A percentile compares a stretch with the other conserved stretches of the same genome.
phyloP scores from a whole-genome alignment of 129 eudicot species.

The Flaveria linearis region DNA sequence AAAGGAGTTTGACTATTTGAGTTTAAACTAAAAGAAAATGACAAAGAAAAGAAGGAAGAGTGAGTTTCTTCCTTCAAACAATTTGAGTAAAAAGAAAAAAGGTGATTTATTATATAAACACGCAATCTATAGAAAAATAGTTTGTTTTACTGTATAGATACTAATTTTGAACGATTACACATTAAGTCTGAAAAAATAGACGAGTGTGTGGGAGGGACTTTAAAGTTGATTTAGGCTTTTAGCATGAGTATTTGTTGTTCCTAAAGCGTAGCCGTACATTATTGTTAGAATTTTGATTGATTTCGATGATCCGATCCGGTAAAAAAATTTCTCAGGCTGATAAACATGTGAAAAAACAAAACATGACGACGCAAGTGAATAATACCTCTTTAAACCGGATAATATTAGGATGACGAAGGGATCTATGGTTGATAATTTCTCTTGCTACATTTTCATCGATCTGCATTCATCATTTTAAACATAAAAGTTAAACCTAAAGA shows the following conservation, averaged over 20 bases:
- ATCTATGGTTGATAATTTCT: constrained; percentile 78
- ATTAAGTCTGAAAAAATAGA: too few relatives aligned
- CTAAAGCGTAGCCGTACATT: neutral
- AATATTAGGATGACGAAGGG: constrained; percentile 82
- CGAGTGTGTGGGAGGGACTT: too few relatives aligned
- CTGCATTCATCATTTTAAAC: constrained; percentile 38
- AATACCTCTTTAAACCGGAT: constrained; percentile 80
- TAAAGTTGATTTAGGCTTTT: too few relatives aligned
- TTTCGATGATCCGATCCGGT: neutral
- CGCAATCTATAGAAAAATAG: too few relatives aligned
- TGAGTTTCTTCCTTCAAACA: too few relatives aligned
- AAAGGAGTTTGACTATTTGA: too few relatives aligned
- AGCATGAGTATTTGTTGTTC: neutral
- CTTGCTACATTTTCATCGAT: constrained; percentile 90
- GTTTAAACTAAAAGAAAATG: too few relatives aligned
- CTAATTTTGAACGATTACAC: too few relatives aligned
- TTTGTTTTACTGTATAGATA: too few relatives aligned
- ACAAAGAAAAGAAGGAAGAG: too few relatives aligned
- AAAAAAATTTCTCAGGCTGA: neutral
- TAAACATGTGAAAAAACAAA: neutral
- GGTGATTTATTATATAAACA: too few relatives aligned
- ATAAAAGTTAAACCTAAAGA: neutral
- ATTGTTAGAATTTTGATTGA: neutral
- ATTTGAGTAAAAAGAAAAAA: too few relatives aligned
- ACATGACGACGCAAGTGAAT: neutral